These are phyloP conservation scores for Globisporangium spiculum DNA, from an alignment of 352 stramenopile species.

Conservation along the genomic window DNA sequence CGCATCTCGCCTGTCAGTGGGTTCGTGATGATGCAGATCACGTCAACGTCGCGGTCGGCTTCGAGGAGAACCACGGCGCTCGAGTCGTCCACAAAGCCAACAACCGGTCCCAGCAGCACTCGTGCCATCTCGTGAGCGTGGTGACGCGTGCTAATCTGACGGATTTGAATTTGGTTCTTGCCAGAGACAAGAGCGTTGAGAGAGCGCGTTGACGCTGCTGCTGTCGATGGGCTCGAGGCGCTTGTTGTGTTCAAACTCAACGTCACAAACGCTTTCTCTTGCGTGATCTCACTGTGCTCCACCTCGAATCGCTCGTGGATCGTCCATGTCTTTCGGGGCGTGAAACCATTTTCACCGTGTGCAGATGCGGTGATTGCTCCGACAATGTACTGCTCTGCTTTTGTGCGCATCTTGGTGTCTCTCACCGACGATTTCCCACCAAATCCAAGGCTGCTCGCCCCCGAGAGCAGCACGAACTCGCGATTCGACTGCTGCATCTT, in stretches of 20 bases:
- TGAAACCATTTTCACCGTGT: neutral
- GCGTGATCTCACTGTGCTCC: constrained; percentile 30
- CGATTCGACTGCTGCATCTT: constrained; percentile 50
- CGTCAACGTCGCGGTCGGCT: constrained; percentile 46
- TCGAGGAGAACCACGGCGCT: constrained; percentile 66
- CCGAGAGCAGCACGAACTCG: constrained; percentile 43
- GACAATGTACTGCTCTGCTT: constrained; percentile 39
- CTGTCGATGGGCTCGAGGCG: constrained; percentile 18
- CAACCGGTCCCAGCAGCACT: constrained; percentile 62
- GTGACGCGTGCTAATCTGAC: constrained; percentile 19
- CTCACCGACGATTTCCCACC: constrained; percentile 37
- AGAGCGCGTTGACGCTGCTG: constrained; percentile 15
- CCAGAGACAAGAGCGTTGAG: neutral
- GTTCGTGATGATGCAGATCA: constrained; percentile 57
- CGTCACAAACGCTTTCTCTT: constrained; percentile 8
- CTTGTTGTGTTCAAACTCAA: constrained; percentile 26
- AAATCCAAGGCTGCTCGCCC: constrained; percentile 30
- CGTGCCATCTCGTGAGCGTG: constrained; percentile 20
- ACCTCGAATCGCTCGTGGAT: constrained; percentile 50
- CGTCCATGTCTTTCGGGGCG: constrained; percentile 16
- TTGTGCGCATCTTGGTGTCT: constrained; percentile 44
- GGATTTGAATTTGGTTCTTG: constrained; percentile 10
- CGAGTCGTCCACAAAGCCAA: constrained; percentile 62
- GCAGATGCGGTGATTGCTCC: constrained; percentile 29
- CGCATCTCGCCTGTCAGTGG: constrained; percentile 39